A percentile compares a stretch with the other conserved stretches of the same genome.
These are phyloP conservation scores for Ogataea degrootiae DNA, from an alignment of 805 yeast genomes.

Conservation along the genomic window DNA sequence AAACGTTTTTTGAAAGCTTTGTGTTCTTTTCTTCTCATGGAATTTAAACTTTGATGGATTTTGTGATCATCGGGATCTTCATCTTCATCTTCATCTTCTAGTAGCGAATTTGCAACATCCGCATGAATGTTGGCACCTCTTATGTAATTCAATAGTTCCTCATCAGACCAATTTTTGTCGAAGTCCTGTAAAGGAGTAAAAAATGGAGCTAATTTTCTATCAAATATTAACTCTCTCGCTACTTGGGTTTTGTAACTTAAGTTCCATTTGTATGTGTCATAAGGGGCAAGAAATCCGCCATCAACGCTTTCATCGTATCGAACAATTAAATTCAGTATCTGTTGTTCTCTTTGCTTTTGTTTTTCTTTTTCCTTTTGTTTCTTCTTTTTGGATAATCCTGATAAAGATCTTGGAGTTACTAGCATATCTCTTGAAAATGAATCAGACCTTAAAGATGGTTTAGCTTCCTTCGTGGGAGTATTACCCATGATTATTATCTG, in stretches of 20 bases:
- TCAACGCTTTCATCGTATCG: conserved; percentile 70
- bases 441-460: conserved; percentile 11
- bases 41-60: conserved; percentile 44
- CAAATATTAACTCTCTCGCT: conserved; percentile 66
- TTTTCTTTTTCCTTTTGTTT: conserved; percentile 49
- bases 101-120: conserved; percentile 27
- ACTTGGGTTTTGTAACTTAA: conserved; percentile 68
- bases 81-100: conserved; percentile 45
- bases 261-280: conserved; percentile 77
- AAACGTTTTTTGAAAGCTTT: conserved; percentile 38
- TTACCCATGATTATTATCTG: conserved; percentile 17
- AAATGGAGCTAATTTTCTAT: conserved; percentile 81
- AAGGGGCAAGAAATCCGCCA: conserved; percentile 92
- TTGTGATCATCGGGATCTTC: conserved; percentile 64
- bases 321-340: conserved; percentile 54
- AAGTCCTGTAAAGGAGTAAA: conserved; percentile 84
- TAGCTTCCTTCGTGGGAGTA: conserved; percentile 22
- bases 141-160: conserved; percentile 53
- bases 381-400: conserved; percentile 25
- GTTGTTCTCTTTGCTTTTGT: conserved; percentile 47
- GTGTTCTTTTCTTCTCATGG: conserved; percentile 44
- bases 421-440: conserved; percentile 17
- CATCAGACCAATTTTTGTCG: conserved; percentile 66
- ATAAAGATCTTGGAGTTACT: conserved; percentile 13
- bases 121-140: conserved; percentile 54